Evolutionary conservation across 2,329 filamentous ascomycete species (phyloP).

Genomic region (Alternaria brassicicola): DNA sequence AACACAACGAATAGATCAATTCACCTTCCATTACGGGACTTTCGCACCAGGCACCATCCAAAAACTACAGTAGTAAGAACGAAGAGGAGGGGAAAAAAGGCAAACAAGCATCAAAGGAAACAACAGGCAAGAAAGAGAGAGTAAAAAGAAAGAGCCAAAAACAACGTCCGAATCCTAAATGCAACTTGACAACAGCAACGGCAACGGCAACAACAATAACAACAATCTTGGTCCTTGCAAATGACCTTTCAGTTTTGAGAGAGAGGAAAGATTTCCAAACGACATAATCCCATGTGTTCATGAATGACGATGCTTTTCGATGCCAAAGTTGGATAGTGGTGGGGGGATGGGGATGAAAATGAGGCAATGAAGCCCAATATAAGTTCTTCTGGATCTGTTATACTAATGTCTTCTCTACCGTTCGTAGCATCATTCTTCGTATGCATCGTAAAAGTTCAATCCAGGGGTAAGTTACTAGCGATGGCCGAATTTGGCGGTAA

Average conservation of each 20-base stretch:
- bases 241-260: too few relatives aligned
- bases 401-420: constrained; percentile 38
- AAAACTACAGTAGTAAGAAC: background rate
- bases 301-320: too few relatives aligned
- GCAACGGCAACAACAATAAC: too few relatives aligned
- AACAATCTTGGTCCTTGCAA: too few relatives aligned
- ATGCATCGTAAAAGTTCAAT: constrained; percentile 47
- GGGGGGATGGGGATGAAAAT: constrained; percentile 20
- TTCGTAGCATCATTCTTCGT: constrained; percentile 51
- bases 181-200: background rate
- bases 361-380: constrained; percentile 38
- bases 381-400: constrained; percentile 36
- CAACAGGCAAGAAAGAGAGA: background rate
- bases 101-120: background rate
- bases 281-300: too few relatives aligned
- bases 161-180: background rate
- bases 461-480: too few relatives aligned
- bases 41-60: background rate
- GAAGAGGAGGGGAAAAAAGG: background rate
- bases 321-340: background rate
- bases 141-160: background rate
- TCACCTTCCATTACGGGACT: background rate
- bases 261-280: background rate
- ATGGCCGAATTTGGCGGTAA: too few relatives aligned
- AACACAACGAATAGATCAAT: background rate